Percentiles rank a stretch among this genome's conserved stretches.
Conservation (phyloP, 2,329 filamentous ascomycete genomes). For the Rhexocercosporidium sp. region DNA sequence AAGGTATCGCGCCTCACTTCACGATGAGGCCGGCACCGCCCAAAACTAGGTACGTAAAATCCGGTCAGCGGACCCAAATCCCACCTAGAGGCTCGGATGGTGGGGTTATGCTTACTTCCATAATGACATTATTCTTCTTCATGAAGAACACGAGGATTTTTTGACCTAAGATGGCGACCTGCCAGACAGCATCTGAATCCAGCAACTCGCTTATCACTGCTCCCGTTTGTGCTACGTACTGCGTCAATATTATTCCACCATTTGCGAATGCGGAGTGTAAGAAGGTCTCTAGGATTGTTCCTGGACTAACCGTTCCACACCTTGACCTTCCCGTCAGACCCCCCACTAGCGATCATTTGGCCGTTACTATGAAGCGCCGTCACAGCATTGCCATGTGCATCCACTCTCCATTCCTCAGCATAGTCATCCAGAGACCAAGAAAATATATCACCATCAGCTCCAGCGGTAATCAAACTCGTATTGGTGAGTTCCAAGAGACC, state of each 20-base stretch:
- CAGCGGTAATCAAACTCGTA: slow-evolving; percentile 92
- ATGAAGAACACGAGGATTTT: slow-evolving; percentile 93
- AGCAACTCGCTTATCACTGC: slow-evolving; percentile 82
- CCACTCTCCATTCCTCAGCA: slow-evolving; percentile 62
- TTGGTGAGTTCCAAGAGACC: slow-evolving; percentile 92
- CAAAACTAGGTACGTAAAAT: slow-evolving; percentile 4
- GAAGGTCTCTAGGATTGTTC: background rate
- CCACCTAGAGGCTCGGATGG: slow-evolving; percentile 2
- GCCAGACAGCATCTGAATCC: slow-evolving; percentile 95
- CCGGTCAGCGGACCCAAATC: background rate
- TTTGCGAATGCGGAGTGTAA: background rate
- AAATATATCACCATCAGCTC: slow-evolving; percentile 91
- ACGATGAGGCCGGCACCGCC: slow-evolving; percentile 1
- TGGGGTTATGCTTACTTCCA: slow-evolving; percentile 73
- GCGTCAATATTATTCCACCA: background rate
- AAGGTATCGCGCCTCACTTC: background rate
- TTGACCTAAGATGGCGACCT: slow-evolving; percentile 93
- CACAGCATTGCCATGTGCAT: slow-evolving; percentile 95
- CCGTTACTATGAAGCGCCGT: slow-evolving; percentile 84
- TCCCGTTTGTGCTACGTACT: slow-evolving; percentile 50
- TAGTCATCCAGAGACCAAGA: slow-evolving; percentile 89
- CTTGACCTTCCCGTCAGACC: slow-evolving; percentile 92
- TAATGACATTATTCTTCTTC: slow-evolving; percentile 80
- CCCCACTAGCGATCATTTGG: slow-evolving; percentile 54
- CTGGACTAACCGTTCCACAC: slow-evolving; percentile 51